Base-by-base conservation (phyloP, 768 basidiomycete species). In the Dentipellis sp. region DNA sequence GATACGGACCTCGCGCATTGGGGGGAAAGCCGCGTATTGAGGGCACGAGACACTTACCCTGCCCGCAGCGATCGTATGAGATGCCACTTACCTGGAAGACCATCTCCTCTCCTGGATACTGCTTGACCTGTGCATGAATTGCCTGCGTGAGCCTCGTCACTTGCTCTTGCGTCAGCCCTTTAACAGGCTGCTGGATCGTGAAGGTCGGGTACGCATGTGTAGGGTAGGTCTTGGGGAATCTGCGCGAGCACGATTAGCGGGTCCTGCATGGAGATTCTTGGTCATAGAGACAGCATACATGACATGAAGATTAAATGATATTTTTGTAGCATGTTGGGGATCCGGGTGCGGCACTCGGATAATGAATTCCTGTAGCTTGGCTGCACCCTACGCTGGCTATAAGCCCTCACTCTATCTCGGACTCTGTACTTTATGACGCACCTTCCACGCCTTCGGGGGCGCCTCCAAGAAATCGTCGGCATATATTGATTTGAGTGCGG, bases 201-300 rank as follows among this genome's bases (percentile, higher is more conserved):
- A 92, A 87, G 1, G 75, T 78, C 7, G 89, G 84, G 42, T 75
- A 78, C 23, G 86, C 83, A 53, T 86, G 78, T 4, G 72, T 71
- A n/a, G 90, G 90, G 64, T 92, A 92, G 53, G 88, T 89, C 69
- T 83, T 88, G 3, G 90, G 88, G 57, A 91, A 82, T 67, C 88
- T 91, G 58, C 10, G 54, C 16, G 37, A 21, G 3, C 2, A 29
- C 14, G 55, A 36, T 35, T 50, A 53, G 55, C 35, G 51, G 36
- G 39, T 52, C 16, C 23, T 10, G 16, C 12, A 54, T 17, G 19
- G 29, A 23, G 10, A n/a, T 12, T 11, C 19, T 8, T 49, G 62
- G 19, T 50, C 49, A 38, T 21, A 36, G 17, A 34, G 36, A 11
- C 9, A 21, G 72, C 78, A 63, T 65, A 91, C 89, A 81, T 88